Evolutionary conservation across 495 filamentous ascomycete genomes (phyloP).

Genomic region (Chaetomium fimeti): DNA sequence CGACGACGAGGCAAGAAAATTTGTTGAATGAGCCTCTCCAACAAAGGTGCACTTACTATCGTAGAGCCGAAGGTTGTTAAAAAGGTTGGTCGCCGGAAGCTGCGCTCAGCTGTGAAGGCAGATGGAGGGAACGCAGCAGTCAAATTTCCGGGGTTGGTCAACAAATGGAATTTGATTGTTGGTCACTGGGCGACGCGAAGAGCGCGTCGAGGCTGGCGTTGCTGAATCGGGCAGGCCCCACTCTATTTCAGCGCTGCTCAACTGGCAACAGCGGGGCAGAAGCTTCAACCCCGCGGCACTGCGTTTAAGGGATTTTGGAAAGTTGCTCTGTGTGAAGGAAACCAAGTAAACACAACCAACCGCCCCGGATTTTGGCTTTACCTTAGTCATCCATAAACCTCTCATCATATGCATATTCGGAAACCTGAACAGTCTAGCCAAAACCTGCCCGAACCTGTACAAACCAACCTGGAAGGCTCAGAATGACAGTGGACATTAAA

Average conservation of each 20-base stretch:
- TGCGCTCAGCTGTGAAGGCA: conserved; percentile 12
- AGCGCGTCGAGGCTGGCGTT: conserved; percentile 25
- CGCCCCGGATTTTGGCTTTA: neutral
- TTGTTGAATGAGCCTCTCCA: conserved; percentile 16
- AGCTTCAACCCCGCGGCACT: neutral
- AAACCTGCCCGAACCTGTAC: neutral
- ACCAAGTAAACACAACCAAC: neutral
- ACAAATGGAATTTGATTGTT: conserved; percentile 26
- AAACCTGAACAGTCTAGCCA: neutral
- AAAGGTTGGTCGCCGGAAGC: neutral
- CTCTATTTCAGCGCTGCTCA: conserved; percentile 3
- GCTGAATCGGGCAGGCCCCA: conserved; percentile 18
- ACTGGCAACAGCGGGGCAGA: conserved; percentile 2
- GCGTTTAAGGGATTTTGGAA: neutral
- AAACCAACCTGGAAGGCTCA: neutral
- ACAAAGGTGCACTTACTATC: conserved; percentile 24
- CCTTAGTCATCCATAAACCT: neutral
- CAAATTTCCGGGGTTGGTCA: conserved; percentile 34
- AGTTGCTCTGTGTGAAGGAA: neutral
- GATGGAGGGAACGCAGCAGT: conserved; percentile 19
- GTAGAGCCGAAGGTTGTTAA: neutral
- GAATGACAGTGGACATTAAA: conserved; percentile 44
- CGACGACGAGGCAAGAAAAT: conserved; percentile 11
- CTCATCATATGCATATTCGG: neutral
- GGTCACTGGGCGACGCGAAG: conserved; percentile 26